Evolutionary conservation across 2,329 filamentous ascomycete genomes (phyloP).

Genomic region (Dactylonectria macrodidyma): DNA sequence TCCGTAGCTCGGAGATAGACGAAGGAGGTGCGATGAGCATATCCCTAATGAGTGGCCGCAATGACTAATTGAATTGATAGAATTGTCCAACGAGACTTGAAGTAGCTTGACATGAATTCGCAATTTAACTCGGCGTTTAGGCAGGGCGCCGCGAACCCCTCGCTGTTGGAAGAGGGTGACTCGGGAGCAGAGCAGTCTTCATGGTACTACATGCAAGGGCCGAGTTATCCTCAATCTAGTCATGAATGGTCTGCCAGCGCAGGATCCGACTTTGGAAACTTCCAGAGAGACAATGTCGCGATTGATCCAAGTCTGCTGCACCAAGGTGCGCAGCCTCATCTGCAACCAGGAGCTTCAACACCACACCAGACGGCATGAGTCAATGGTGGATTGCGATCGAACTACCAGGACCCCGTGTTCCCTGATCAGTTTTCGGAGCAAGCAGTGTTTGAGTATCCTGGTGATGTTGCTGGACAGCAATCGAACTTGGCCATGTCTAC

Average conservation of each 20-base stretch:
- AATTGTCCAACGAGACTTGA: background rate
- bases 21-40: background rate
- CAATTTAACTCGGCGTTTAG: background rate
- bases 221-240: too few species aligned
- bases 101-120: background rate
- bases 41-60: too few species aligned
- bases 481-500: background rate
- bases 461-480: background rate
- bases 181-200: background rate
- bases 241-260: too few species aligned
- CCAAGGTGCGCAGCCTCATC: background rate
- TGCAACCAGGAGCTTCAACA: background rate
- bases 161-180: background rate
- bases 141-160: slow-evolving; percentile 1
- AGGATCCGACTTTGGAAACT: background rate
- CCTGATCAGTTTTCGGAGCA: slow-evolving; percentile 1
- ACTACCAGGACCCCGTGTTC: background rate
- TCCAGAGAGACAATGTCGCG: background rate
- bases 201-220: background rate
- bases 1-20: background rate
- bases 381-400: slow-evolving; percentile 7
- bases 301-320: background rate
- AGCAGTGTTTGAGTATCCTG: slow-evolving; percentile 4
- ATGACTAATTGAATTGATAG: background rate
- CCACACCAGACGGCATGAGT: slow-evolving; percentile 6